Evolutionary conservation across 2,329 filamentous ascomycete genomes (phyloP).

Genomic region (Elsinoe perseae): DNA sequence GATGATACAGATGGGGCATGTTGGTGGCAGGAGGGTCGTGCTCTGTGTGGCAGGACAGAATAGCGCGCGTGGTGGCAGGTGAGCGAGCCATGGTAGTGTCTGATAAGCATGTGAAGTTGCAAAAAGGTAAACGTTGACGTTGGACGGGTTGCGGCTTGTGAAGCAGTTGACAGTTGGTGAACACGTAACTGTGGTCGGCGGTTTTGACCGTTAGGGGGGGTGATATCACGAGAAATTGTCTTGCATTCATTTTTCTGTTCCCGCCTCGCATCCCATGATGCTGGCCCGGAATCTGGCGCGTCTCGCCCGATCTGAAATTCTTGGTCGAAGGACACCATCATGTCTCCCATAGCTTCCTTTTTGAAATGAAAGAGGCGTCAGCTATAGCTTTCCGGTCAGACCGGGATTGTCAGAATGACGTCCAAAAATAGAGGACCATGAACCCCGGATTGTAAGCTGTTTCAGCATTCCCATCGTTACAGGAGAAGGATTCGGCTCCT

Average conservation of each 20-base stretch:
- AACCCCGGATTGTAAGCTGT: not conserved
- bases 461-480: conserved; percentile 4
- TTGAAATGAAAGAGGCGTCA: not conserved
- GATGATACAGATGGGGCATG: not conserved
- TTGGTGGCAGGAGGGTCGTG: not conserved
- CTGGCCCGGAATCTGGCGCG: not conserved
- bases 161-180: not conserved
- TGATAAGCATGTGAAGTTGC: conserved; percentile 7
- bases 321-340: not conserved
- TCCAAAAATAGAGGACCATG: conserved; percentile 8
- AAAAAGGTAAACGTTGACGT: not conserved
- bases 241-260: not conserved
- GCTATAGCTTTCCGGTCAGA: not conserved
- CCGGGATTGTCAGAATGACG: not conserved
- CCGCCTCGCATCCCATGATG: not conserved
- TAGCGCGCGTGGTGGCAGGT: not conserved
- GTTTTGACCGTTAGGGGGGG: not conserved
- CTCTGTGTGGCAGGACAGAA: not conserved
- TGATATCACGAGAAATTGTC: conserved; percentile 7
- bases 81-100: not conserved
- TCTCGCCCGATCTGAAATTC: not conserved
- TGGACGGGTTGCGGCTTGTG: not conserved
- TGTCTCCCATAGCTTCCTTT: not conserved
- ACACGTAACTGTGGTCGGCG: conserved; percentile 1
- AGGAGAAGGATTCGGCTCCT: conserved; percentile 12